Evolutionary conservation across 306 rosid species (phyloP), one percentile per base, ranked within the genome.

Genomic region (Trifolium subterraneum): DNA sequence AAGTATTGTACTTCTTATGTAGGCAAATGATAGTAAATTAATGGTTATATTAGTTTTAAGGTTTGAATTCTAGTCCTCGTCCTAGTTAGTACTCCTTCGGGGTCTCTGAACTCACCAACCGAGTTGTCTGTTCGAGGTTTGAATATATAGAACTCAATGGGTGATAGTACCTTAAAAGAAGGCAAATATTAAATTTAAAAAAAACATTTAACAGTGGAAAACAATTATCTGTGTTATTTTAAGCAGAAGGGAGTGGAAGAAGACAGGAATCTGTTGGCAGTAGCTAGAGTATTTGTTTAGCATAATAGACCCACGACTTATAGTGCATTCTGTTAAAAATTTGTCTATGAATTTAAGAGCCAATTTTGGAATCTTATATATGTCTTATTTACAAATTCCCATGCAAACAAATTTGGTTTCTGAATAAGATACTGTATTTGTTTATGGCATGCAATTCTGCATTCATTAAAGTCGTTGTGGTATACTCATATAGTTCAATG

Each of bases 391-490:
- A 31, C 68, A 71, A 61, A 60, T 56, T 15, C 61, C 77, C 64
- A 35, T 72, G 44, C 61, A 66, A 75, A 48, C 52, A 83, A 77
- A 39, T 58, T 79, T 35, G 64, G 80, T 75, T 36, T 78, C 8
- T 50, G 78, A 75, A 78, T 75, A 81, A 76, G 63, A 71, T 9
- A 74, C 25, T 71, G n/a, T n/a, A 60, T 87, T 36, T 44, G 15
- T 84, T 73, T 61, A 80, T 78, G 79, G 79, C 84, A 87, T 78
- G 93, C 90, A 89, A 78, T 85, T 76, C 76, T 66, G 74, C 80
- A 70, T 74, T 65, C 67, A 77, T 58, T 68, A 19, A 64, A 29
- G 58, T 23, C 18, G 18, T 73, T 70, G 42, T 64, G 61, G 27
- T 68, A 36, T 36, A 36, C 39, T 36, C 39, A 8, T 36, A 27